A percentile compares a stretch with the other conserved stretches of the same genome.
phyloP scores from a whole-genome alignment of 2,329 filamentous ascomycete species.

The Epichloe uncinata region DNA sequence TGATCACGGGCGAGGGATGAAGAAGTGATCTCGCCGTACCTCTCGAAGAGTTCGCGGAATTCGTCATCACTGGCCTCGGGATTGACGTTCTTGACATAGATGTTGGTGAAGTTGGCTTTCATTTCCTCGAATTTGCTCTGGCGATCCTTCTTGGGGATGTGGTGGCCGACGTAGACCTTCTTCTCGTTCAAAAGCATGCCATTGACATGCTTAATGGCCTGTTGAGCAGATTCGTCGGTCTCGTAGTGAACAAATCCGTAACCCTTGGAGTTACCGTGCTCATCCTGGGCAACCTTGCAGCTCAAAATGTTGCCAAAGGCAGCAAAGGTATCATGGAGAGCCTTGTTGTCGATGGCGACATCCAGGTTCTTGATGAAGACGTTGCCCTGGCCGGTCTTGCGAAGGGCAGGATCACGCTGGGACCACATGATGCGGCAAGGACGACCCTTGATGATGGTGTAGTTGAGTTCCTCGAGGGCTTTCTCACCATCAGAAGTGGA shows the following conservation, averaged over 20 bases:
- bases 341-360: conserved; percentile 98
- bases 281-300: conserved; percentile 99
- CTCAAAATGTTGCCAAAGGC: conserved; percentile 98
- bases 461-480: conserved; percentile 97
- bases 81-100: conserved; percentile 98
- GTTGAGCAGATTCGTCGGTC: conserved; percentile 90
- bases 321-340: conserved; percentile 96
- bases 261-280: conserved; percentile 92
- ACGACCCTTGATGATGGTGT: conserved; percentile 96
- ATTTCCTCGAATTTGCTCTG: conserved; percentile 99
- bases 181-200: conserved; percentile 99
- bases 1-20: conserved; percentile 81
- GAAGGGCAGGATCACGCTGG: conserved; percentile 94
- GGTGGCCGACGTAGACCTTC: conserved; percentile 98
- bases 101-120: conserved; percentile 99
- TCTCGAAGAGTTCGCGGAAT: conserved; percentile 87
- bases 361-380: conserved; percentile 99
- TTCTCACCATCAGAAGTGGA: conserved; percentile 92
- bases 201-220: conserved; percentile 99
- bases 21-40: conserved; percentile 87
- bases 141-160: conserved; percentile 99
- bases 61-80: conserved; percentile 78
- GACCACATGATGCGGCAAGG: conserved; percentile 99
- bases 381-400: conserved; percentile 98
- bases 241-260: conserved; percentile 99